phyloP scores from a whole-genome alignment of 352 stramenopile genomes.

The Phytopythium ostracodes region DNA sequence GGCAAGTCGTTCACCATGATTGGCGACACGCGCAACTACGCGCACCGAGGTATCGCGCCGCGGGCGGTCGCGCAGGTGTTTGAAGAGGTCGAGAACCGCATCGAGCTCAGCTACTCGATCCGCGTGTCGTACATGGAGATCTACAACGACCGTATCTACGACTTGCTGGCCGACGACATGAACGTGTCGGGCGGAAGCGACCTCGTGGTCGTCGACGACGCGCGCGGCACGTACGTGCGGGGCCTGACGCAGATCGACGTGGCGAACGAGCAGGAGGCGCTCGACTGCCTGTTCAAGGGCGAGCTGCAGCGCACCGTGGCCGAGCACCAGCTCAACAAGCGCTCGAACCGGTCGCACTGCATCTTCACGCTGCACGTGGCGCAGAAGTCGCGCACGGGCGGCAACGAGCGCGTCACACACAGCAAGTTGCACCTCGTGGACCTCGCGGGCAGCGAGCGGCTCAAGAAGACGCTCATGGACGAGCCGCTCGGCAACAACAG shows the following conservation, averaged over 20 bases:
- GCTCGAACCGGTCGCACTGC: conserved; percentile 92
- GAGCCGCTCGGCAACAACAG: conserved; percentile 14
- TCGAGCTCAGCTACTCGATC: conserved; percentile 87
- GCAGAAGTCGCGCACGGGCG: conserved; percentile 74
- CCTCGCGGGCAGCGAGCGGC: conserved; percentile 91
- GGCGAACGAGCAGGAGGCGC: conserved; percentile 76
- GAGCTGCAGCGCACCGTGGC: conserved; percentile 92
- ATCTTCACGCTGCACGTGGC: conserved; percentile 92
- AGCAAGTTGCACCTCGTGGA: conserved; percentile 95
- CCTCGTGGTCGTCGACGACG: conserved; percentile 84
- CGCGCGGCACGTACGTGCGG: conserved; percentile 76
- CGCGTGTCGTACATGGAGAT: conserved; percentile 95
- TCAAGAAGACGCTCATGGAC: conserved; percentile 91
- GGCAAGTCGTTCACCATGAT: conserved; percentile 93
- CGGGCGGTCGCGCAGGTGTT: conserved; percentile 87
- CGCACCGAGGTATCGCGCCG: conserved; percentile 88
- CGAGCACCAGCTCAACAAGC: conserved; percentile 92
- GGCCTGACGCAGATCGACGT: conserved; percentile 86
- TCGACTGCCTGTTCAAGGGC: conserved; percentile 91
- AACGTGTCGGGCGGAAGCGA: conserved; percentile 12
- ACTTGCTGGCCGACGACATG: conserved; percentile 59
- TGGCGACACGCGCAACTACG: conserved; percentile 88
- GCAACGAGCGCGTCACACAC: conserved; percentile 69
- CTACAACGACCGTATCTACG: conserved; percentile 95
- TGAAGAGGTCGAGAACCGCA: conserved; percentile 84